Conservation (phyloP, 2,329 filamentous ascomycete species). For the Pestalotiopsis sp. region DNA sequence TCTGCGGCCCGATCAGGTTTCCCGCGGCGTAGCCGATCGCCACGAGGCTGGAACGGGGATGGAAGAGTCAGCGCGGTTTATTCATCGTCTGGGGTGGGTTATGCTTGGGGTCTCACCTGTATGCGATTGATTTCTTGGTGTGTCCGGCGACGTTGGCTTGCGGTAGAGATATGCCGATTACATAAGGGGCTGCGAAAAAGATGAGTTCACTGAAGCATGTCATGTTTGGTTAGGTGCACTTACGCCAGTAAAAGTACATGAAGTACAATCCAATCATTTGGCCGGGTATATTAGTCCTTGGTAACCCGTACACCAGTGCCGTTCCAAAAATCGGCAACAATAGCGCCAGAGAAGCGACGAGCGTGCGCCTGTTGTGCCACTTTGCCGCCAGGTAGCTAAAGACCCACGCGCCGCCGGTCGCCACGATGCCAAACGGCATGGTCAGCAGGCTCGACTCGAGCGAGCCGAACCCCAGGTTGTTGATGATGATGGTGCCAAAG, state of each 20-base stretch:
- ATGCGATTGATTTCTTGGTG: conserved; percentile 42
- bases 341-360: conserved; percentile 20
- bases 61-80: neutral
- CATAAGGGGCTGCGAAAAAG: conserved; percentile 23
- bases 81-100: neutral
- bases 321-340: conserved; percentile 24
- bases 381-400: conserved; percentile 23
- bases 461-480: conserved; percentile 22
- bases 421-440: conserved; percentile 25
- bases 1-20: conserved; percentile 44
- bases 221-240: neutral
- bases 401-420: conserved; percentile 22
- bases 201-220: neutral
- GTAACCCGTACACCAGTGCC: conserved; percentile 21
- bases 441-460: conserved; percentile 23
- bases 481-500: conserved; percentile 27
- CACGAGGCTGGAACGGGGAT: conserved; percentile 24
- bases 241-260: conserved; percentile 40
- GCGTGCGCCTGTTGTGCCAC: conserved; percentile 22
- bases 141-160: conserved; percentile 29
- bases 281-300: conserved; percentile 31
- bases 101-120: conserved; percentile 16
- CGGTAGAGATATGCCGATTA: conserved; percentile 25
- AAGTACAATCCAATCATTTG: conserved; percentile 42
- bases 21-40: conserved; percentile 41